A percentile compares a stretch with the other conserved stretches of the same genome.
Conservation (phyloP, 2,329 filamentous ascomycete species). For the Ustulina deusta region DNA sequence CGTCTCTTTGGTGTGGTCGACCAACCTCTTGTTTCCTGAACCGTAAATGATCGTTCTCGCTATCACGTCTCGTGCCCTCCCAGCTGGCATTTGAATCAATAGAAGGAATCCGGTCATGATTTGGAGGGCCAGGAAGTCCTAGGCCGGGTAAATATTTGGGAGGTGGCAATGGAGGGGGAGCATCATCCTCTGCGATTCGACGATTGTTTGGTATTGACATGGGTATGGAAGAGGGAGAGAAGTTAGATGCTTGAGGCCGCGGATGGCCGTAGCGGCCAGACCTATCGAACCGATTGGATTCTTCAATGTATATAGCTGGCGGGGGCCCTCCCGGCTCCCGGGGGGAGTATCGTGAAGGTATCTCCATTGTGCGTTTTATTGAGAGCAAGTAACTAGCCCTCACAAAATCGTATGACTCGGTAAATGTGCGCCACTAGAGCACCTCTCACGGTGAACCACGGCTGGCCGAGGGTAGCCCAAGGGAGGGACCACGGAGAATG, state of each 20-base stretch:
- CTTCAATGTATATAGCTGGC: constrained; percentile 50
- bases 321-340: constrained; percentile 50
- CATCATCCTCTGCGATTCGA: constrained; percentile 50
- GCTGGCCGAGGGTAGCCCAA: constrained; percentile 10
- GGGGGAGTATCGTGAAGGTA: constrained; percentile 47
- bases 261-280: constrained; percentile 44
- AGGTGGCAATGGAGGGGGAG: constrained; percentile 54
- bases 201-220: constrained; percentile 53
- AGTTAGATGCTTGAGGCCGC: constrained; percentile 45
- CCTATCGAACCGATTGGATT: constrained; percentile 44
- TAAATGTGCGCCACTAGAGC: constrained; percentile 40
- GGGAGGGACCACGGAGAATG: constrained; percentile 14
- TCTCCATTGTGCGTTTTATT: constrained; percentile 46
- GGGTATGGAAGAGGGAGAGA: constrained; percentile 52
- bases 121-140: constrained; percentile 41
- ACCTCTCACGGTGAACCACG: constrained; percentile 39
- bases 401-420: constrained; percentile 35
- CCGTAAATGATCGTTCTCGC: constrained; percentile 42
- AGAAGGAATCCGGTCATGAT: constrained; percentile 48
- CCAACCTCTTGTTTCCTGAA: constrained; percentile 41
- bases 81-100: constrained; percentile 50
- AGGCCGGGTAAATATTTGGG: constrained; percentile 50
- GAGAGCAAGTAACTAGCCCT: constrained; percentile 24
- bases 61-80: constrained; percentile 46
- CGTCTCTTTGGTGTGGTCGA: constrained; percentile 47